Evolutionary conservation across 2,329 filamentous ascomycete genomes (phyloP).

Genomic region (Emydomyces testavorans): DNA sequence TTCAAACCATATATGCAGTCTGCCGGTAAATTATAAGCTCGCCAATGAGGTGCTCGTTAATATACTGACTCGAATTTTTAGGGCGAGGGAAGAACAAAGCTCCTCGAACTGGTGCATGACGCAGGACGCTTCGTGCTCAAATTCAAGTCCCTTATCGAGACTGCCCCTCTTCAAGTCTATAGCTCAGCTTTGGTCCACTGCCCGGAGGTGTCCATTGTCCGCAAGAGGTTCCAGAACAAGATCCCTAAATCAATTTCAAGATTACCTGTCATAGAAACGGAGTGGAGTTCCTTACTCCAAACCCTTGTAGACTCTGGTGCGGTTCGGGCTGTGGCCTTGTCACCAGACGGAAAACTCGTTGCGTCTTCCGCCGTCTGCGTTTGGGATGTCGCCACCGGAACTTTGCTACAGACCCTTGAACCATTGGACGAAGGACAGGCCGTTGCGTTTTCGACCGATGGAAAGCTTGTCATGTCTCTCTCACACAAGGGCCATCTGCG

Average conservation of each 20-base stretch:
- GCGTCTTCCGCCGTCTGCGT: slow-evolving; percentile 16
- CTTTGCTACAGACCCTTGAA: slow-evolving; percentile 13
- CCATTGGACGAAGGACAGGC: slow-evolving; percentile 11
- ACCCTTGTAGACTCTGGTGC: not conserved
- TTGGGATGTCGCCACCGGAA: slow-evolving; percentile 10
- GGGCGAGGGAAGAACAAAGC: not conserved
- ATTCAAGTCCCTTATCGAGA: not conserved
- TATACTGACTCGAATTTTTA: too few relatives aligned
- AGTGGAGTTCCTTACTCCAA: not conserved
- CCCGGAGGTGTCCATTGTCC: slow-evolving; percentile 1
- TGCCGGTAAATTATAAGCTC: too few relatives aligned
- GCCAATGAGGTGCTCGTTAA: too few relatives aligned
- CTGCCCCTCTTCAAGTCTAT: slow-evolving; percentile 9
- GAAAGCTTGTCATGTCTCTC: not conserved
- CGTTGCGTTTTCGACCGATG: slow-evolving; percentile 6
- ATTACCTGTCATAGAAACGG: not conserved
- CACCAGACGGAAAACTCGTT: slow-evolving; percentile 7
- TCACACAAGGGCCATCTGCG: not conserved
- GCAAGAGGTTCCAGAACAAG: slow-evolving; percentile 5
- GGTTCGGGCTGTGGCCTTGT: slow-evolving; percentile 12
- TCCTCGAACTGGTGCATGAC: slow-evolving; percentile 3
- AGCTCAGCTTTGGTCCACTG: not conserved
- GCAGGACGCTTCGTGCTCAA: slow-evolving; percentile 5
- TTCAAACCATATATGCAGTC: slow-evolving; percentile 12
- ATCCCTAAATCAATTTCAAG: not conserved